These are phyloP conservation scores for Populus tremula DNA, from an alignment of 345 rosid genomes.

Conservation along the genomic window DNA sequence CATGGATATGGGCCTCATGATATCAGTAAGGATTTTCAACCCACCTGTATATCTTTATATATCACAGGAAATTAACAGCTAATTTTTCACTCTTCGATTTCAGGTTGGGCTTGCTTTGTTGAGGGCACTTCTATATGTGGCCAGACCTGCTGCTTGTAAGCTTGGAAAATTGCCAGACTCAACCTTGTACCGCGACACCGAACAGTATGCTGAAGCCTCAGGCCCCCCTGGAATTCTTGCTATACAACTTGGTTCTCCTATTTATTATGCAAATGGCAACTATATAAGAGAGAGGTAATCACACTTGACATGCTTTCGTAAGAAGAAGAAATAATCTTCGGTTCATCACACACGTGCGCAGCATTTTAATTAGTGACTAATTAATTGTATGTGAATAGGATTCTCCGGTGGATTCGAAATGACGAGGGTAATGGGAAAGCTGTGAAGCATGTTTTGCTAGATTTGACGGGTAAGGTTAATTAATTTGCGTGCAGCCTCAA, in stretches of 20 bases:
- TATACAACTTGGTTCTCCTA: constrained; percentile 82
- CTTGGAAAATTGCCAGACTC: constrained; percentile 65
- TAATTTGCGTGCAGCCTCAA: neutral
- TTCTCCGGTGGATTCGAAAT: constrained; percentile 62
- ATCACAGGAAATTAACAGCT: neutral
- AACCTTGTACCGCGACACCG: constrained; percentile 52
- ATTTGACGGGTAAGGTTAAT: constrained; percentile 51
- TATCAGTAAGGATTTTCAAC: constrained; percentile 46
- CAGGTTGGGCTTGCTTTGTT: constrained; percentile 60
- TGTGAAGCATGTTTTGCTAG: constrained; percentile 63
- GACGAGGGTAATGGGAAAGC: constrained; percentile 35
- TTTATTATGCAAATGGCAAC: constrained; percentile 72
- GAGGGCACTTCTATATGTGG: constrained; percentile 63
- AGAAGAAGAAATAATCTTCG: too few species aligned
- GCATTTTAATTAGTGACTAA: too few species aligned
- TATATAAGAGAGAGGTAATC: constrained; percentile 68
- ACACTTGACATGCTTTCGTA: neutral
- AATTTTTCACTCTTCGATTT: neutral
- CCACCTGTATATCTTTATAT: too few species aligned
- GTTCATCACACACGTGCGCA: too few species aligned
- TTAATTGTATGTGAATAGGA: constrained; percentile 29
- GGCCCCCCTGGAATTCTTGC: constrained; percentile 47
- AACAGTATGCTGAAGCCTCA: constrained; percentile 58
- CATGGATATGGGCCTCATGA: constrained; percentile 78
- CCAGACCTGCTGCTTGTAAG: constrained; percentile 75